Evolutionary conservation across 75 land plant species (phyloP).

Genomic region (Isoetes taiwanensis): DNA sequence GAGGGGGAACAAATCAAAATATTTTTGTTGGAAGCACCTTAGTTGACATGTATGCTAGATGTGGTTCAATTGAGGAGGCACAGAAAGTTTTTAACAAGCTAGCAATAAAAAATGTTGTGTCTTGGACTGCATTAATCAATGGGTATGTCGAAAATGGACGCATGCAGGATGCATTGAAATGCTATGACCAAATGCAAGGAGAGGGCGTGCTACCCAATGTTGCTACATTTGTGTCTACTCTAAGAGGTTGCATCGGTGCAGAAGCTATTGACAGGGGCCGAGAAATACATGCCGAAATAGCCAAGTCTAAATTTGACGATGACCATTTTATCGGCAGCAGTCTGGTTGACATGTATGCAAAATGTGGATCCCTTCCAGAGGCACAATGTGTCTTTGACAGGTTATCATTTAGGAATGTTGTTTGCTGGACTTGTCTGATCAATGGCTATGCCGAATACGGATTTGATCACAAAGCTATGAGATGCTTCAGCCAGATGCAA

Average conservation of each 20-base stretch:
- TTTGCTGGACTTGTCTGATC: slow-evolving; percentile 22
- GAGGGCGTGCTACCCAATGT: neutral
- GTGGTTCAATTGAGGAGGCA: slow-evolving; percentile 16
- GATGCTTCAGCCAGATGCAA: slow-evolving; percentile 15
- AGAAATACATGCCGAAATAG: neutral
- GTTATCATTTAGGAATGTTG: slow-evolving; percentile 7
- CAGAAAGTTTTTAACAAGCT: slow-evolving; percentile 14
- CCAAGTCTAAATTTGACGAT: neutral
- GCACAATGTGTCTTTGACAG: slow-evolving; percentile 1
- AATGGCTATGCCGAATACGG: slow-evolving; percentile 28
- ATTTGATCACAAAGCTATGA: slow-evolving; percentile 14
- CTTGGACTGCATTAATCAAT: slow-evolving; percentile 30
- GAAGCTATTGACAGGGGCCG: neutral
- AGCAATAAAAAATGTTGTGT: slow-evolving; percentile 16
- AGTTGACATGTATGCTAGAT: neutral
- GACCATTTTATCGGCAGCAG: neutral
- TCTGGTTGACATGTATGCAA: neutral
- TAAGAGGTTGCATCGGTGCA: neutral
- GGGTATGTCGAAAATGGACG: slow-evolving; percentile 27
- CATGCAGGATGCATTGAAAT: slow-evolving; percentile 12
- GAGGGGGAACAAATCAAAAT: neutral
- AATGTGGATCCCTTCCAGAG: neutral
- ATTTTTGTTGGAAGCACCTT: neutral
- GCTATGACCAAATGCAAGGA: slow-evolving; percentile 15
- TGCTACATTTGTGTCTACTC: neutral